A percentile compares a stretch with the other conserved stretches of the same genome.
These are phyloP conservation scores for Theobroma grandiflorum DNA, from an alignment of 441 rosid species.

Conservation along the genomic window DNA sequence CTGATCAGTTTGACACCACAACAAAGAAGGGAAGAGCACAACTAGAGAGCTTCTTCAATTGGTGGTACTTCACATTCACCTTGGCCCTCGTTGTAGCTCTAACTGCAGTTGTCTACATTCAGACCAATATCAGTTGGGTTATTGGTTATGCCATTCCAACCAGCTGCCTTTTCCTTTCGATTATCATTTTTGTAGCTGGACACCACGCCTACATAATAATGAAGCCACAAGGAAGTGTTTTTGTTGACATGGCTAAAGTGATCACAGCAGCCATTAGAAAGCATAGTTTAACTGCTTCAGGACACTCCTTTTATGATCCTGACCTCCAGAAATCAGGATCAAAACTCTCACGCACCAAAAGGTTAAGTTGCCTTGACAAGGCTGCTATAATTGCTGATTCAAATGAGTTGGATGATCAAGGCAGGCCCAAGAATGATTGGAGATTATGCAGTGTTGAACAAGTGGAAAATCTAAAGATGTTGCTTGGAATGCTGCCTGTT, in stretches of 20 bases:
- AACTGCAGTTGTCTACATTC: constrained; percentile 60
- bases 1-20: constrained; percentile 61
- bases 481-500: constrained; percentile 55
- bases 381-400: constrained; percentile 46
- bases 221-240: constrained; percentile 59
- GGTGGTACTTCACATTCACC: constrained; percentile 79
- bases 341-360: constrained; percentile 42
- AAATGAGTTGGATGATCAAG: constrained; percentile 45
- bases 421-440: constrained; percentile 51
- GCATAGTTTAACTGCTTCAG: constrained; percentile 14
- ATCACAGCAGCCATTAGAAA: constrained; percentile 50
- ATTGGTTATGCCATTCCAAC: constrained; percentile 55
- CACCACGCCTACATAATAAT: constrained; percentile 43
- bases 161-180: constrained; percentile 46
- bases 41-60: constrained; percentile 68
- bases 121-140: constrained; percentile 62
- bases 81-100: constrained; percentile 57
- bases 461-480: constrained; percentile 60
- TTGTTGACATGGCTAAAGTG: constrained; percentile 58
- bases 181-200: constrained; percentile 51
- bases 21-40: constrained; percentile 55
- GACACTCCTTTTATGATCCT: constrained; percentile 44
- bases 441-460: constrained; percentile 59
- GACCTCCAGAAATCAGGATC: constrained; percentile 21
- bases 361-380: constrained; percentile 55